Conservation (phyloP, 1,284 basidiomycete species). For the Jaminaea rosea region DNA sequence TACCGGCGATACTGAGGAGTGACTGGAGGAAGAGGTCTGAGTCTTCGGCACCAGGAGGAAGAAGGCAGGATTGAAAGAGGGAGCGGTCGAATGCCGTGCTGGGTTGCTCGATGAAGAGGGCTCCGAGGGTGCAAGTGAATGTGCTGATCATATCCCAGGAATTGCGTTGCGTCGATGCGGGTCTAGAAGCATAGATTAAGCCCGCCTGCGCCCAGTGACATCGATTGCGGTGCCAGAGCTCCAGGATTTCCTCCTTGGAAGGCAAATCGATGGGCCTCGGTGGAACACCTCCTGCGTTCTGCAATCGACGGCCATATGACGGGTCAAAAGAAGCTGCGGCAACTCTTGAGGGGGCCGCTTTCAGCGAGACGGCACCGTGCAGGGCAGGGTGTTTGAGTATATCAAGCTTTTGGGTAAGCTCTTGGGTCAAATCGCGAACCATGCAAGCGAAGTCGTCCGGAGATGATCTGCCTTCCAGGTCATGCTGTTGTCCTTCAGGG, state of each 20-base stretch:
- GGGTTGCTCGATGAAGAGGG: constrained; percentile 8
- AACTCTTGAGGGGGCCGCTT: too few species aligned
- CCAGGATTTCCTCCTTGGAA: not conserved
- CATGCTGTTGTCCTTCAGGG: too few species aligned
- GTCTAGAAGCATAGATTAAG: not conserved
- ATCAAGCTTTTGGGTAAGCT: too few species aligned
- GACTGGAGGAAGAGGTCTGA: not conserved
- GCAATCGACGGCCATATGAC: constrained; percentile 3
- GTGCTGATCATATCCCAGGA: not conserved
- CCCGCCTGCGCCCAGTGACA: not conserved
- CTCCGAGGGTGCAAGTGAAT: not conserved
- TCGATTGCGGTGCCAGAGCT: not conserved
- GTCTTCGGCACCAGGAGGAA: not conserved
- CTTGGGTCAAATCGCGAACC: too few species aligned
- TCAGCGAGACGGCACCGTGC: too few species aligned
- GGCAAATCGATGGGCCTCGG: constrained; percentile 1
- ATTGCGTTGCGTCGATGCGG: not conserved
- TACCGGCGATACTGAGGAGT: not conserved
- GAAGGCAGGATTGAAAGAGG: constrained; percentile 4
- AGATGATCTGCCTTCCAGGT: too few species aligned
- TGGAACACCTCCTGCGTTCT: constrained; percentile 4
- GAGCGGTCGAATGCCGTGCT: constrained; percentile 18
- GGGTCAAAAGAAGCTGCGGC: constrained; percentile 5
- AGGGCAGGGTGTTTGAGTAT: too few species aligned
- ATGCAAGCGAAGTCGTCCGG: too few species aligned